phyloP scores from a whole-genome alignment of 257 asterid species.

The Penstemon eatonii region DNA sequence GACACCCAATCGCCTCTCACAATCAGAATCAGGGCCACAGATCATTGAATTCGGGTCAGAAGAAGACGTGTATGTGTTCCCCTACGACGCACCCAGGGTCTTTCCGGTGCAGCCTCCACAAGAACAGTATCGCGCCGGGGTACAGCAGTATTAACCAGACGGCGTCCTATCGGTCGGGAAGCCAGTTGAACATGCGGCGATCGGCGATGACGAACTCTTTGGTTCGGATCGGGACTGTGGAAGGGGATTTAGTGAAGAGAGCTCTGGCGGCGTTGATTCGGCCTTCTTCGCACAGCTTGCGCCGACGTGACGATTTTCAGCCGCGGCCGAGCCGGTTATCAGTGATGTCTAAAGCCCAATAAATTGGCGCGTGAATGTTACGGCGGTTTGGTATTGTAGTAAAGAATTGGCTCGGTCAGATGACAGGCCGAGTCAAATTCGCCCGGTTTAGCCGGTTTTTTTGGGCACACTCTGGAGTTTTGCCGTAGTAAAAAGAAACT shows the following conservation, averaged over 20 bases:
- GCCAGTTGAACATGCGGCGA: slow-evolving; percentile 53
- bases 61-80: slow-evolving; percentile 44
- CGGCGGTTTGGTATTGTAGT: not conserved
- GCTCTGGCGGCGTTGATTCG: slow-evolving; percentile 64
- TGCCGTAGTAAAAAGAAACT: too few species aligned
- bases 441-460: not conserved
- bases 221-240: slow-evolving; percentile 71
- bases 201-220: slow-evolving; percentile 79
- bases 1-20: slow-evolving; percentile 36
- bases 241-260: slow-evolving; percentile 59
- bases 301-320: slow-evolving; percentile 57
- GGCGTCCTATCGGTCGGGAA: slow-evolving; percentile 39
- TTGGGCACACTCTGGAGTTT: too few species aligned
- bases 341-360: slow-evolving; percentile 44
- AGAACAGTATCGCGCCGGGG: slow-evolving; percentile 18
- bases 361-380: not conserved
- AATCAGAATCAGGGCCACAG: slow-evolving; percentile 24
- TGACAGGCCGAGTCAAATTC: not conserved
- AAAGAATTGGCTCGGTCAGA: not conserved
- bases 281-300: slow-evolving; percentile 56
- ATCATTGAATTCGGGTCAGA: slow-evolving; percentile 33
- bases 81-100: slow-evolving; percentile 53
- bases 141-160: slow-evolving; percentile 17
- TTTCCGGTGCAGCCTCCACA: slow-evolving; percentile 47
- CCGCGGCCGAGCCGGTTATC: slow-evolving; percentile 63